Evolutionary conservation across 2,329 filamentous ascomycete species (phyloP), one percentile per base, ranked within the genome.

Genomic region (Penicillium psychrosexuale): DNA sequence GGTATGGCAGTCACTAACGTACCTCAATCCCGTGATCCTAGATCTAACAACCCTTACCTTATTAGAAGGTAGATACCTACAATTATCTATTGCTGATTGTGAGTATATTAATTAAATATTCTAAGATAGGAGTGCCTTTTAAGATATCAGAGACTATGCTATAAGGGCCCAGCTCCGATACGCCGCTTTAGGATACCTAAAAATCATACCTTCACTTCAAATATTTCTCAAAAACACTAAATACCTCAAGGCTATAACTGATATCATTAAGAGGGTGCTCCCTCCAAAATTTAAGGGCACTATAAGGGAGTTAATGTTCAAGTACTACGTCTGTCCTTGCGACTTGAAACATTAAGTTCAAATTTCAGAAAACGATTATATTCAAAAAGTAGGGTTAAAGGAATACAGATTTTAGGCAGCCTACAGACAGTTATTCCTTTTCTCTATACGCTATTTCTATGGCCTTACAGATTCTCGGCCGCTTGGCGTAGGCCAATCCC

Each of bases 381-480:
- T 37, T 5, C 12, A 45, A 31, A 28, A n/a, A 19, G 15, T 13
- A 43, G 36, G 17, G 1, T 5, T 30, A 13, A 11, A 19, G 3
- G 24, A 44, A 33, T 47, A 27, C 28, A 15, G 40, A 3, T 62
- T 62, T 33, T 58, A 31, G 54, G 55, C 55, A 12, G 56, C 51
- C 45, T 62, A 61, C 36, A 45, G 42, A 28, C 38, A 62, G 45
- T 5, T 61, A 19, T 59, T 59, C 39, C 58, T 62, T 11, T 62
- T 61, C 24, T 45, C 55, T 8, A 62, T 59, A 37, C 53, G 53
- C 2, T 39, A 62, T 24, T 62, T 62, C 51, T 61, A 24, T 47
- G 47, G 52, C 3, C n/a, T 59, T 7, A 51, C 53, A 24, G 36
- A 58, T 28, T 7, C 22, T 9, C 48, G 28, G 3, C 60, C 56